phyloP scores from a whole-genome alignment of 257 asterid species.

The Hygrophila difformis region DNA sequence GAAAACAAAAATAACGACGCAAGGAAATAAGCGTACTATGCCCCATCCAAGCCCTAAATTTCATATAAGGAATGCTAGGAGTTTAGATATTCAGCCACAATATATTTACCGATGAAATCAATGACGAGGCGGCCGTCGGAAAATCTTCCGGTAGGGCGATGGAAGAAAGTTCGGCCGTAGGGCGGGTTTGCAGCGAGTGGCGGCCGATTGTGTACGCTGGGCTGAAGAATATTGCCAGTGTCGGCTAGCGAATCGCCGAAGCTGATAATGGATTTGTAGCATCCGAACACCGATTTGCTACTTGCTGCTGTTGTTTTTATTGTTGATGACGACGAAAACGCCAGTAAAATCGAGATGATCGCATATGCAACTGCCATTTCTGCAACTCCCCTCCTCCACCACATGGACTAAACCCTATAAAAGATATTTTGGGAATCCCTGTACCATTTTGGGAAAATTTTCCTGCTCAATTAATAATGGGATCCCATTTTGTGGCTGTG shows the following conservation, averaged over 20 bases:
- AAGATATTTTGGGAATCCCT: too few species aligned
- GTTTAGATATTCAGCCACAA: neutral
- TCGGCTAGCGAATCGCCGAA: slow-evolving; percentile 23
- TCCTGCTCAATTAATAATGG: too few species aligned
- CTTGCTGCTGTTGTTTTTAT: neutral
- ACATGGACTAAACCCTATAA: too few species aligned
- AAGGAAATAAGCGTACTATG: too few species aligned
- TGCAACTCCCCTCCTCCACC: too few species aligned
- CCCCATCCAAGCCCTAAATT: too few species aligned
- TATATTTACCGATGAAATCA: slow-evolving; percentile 17
- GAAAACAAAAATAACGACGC: slow-evolving; percentile 1
- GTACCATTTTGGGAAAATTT: too few species aligned
- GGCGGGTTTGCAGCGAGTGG: slow-evolving; percentile 10
- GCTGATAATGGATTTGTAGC: slow-evolving; percentile 21
- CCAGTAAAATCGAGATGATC: neutral
- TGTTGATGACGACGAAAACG: too few species aligned
- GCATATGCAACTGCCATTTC: neutral
- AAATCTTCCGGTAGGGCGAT: slow-evolving; percentile 12
- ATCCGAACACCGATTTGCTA: slow-evolving; percentile 8
- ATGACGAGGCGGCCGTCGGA: slow-evolving; percentile 25
- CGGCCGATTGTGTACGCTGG: neutral
- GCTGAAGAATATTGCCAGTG: slow-evolving; percentile 16
- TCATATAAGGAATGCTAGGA: neutral
- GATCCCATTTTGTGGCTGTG: too few species aligned
- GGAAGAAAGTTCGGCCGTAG: slow-evolving; percentile 22